Evolutionary conservation across 2,329 filamentous ascomycete genomes (phyloP).

Genomic region (Aspergillus fumigatus): DNA sequence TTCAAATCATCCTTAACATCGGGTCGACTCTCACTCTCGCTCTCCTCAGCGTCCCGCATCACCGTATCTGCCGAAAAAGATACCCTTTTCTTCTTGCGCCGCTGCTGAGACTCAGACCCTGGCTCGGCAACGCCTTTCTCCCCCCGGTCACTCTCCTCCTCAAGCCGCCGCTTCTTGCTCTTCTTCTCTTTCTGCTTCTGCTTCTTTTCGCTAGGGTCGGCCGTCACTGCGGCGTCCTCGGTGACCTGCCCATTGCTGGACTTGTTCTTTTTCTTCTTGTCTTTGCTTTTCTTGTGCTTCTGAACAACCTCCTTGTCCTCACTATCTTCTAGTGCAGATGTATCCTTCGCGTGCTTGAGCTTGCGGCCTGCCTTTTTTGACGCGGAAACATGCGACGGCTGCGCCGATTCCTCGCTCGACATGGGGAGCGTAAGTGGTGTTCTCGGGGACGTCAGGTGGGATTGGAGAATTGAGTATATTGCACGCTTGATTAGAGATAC

Average conservation of each 20-base stretch:
- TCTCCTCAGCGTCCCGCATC: slow-evolving; percentile 38
- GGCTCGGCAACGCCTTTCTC: slow-evolving; percentile 4
- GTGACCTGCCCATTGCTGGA: background rate
- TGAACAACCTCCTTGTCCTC: background rate
- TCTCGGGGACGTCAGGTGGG: background rate
- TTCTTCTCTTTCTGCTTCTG: slow-evolving; percentile 6
- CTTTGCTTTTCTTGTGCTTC: background rate
- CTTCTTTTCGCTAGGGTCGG: background rate
- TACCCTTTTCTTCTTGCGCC: slow-evolving; percentile 51
- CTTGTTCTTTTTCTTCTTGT: slow-evolving; percentile 1
- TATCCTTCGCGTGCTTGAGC: slow-evolving; percentile 49
- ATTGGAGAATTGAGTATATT: slow-evolving; percentile 1
- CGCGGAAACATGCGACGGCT: slow-evolving; percentile 42
- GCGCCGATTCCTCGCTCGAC: slow-evolving; percentile 16
- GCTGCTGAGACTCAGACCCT: slow-evolving; percentile 2
- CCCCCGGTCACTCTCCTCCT: slow-evolving; percentile 15
- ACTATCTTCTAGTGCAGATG: slow-evolving; percentile 20
- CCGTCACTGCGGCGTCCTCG: background rate
- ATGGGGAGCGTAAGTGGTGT: slow-evolving; percentile 7
- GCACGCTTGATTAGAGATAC: background rate
- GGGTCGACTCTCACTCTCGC: background rate
- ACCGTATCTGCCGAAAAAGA: slow-evolving; percentile 63
- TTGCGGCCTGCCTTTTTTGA: slow-evolving; percentile 60
- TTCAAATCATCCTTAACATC: background rate
- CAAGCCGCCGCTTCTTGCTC: slow-evolving; percentile 6